A percentile compares a stretch with the other conserved stretches of the same genome.
phyloP scores from a whole-genome alignment of 148 eudicot species.

The Polygonum aviculare region DNA sequence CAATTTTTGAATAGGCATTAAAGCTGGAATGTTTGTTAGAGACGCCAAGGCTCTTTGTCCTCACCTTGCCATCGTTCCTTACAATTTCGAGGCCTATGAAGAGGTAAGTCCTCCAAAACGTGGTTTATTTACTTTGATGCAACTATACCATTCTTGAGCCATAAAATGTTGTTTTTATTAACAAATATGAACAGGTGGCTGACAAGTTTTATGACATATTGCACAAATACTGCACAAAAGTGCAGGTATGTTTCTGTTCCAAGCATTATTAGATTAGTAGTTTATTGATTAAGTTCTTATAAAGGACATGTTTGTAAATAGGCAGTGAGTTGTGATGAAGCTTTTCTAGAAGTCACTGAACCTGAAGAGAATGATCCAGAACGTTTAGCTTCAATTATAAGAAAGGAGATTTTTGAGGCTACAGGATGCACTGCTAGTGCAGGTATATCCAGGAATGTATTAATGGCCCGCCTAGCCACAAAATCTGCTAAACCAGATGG shows the following conservation, averaged over 20 bases:
- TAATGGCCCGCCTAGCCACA: conserved; percentile 98
- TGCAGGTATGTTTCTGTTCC: conserved; percentile 52
- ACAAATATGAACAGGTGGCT: conserved; percentile 65
- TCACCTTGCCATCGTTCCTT: conserved; percentile 78
- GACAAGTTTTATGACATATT: conserved; percentile 80
- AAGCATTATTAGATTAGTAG: not conserved
- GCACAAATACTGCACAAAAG: conserved; percentile 78
- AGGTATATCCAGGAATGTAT: conserved; percentile 74
- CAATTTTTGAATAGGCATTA: conserved; percentile 44
- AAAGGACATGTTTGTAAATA: conserved; percentile 21
- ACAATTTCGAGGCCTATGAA: conserved; percentile 88
- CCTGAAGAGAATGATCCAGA: conserved; percentile 58
- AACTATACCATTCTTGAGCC: conserved; percentile 10
- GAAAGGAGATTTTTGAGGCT: conserved; percentile 76
- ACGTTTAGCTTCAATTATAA: conserved; percentile 59
- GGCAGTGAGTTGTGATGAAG: conserved; percentile 99
- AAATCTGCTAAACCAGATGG: conserved; percentile 91
- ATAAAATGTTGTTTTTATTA: conserved; percentile 9
- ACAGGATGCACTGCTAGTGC: conserved; percentile 92
- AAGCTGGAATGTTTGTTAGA: conserved; percentile 93
- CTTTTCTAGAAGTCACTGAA: conserved; percentile 69
- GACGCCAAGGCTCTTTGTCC: conserved; percentile 93
- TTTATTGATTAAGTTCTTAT: not conserved
- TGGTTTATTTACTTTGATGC: not conserved
- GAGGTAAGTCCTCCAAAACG: conserved; percentile 26